Evolutionary conservation across 371 early-diverging fungal genomes (phyloP).

Genomic region (Mortierella sp.): DNA sequence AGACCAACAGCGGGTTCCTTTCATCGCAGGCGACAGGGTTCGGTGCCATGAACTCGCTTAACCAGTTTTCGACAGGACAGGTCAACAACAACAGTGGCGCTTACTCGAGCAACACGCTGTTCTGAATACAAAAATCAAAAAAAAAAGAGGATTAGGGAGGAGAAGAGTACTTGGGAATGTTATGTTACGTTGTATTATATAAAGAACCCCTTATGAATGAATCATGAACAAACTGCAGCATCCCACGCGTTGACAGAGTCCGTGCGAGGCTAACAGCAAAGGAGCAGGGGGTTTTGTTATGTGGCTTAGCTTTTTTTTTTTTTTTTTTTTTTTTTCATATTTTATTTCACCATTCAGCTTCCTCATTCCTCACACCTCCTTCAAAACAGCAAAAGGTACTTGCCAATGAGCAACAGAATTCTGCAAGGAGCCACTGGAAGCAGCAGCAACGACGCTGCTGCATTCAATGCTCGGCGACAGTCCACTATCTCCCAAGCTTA

Average conservation of each 20-base stretch:
- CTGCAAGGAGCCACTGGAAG: conserved; percentile 34
- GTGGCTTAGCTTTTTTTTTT: conserved; percentile 6
- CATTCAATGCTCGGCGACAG: conserved; percentile 38
- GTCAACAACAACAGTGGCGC: conserved; percentile 27
- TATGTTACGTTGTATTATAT: not conserved
- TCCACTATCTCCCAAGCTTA: conserved; percentile 48
- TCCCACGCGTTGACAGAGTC: not conserved
- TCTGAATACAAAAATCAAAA: conserved; percentile 11
- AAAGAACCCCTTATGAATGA: no score
- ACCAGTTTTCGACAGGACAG: conserved; percentile 18
- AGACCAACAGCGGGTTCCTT: conserved; percentile 21
- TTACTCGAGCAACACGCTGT: conserved; percentile 38
- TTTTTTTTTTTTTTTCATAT: conserved; percentile 7
- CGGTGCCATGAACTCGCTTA: conserved; percentile 21
- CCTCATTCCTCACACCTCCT: conserved; percentile 5
- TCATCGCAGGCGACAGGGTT: conserved; percentile 38
- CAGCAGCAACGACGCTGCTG: conserved; percentile 21
- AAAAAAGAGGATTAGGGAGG: not conserved
- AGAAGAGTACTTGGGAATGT: not conserved
- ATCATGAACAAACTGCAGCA: no score
- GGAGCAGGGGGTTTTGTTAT: not conserved
- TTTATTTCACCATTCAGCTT: not conserved
- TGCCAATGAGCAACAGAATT: conserved; percentile 39
- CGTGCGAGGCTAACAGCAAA: no score
- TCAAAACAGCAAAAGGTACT: not conserved